Percentiles rank a stretch among this genome's conserved stretches.
These are phyloP conservation scores for Coemansia sp. DNA, from an alignment of 192 early-diverging fungal species.

Conservation along the genomic window DNA sequence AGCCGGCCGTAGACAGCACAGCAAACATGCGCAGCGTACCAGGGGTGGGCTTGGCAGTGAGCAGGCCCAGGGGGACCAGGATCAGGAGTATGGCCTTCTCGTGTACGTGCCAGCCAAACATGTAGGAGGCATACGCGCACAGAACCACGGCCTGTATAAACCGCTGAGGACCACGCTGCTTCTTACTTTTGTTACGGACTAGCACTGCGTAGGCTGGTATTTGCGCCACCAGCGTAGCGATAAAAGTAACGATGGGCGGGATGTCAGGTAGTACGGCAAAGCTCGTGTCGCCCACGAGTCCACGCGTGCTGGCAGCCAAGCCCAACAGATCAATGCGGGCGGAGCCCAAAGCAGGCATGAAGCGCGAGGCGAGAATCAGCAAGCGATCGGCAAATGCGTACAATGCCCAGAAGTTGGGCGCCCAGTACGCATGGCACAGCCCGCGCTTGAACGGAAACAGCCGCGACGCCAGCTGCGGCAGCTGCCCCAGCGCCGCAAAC, in stretches of 20 bases:
- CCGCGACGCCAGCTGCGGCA: conserved; percentile 74
- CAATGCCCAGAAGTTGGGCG: conserved; percentile 96
- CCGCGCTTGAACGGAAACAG: conserved; percentile 98
- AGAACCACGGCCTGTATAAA: conserved; percentile 74
- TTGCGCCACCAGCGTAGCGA: conserved; percentile 72
- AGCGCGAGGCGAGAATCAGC: conserved; percentile 30
- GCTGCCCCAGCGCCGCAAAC: conserved; percentile 67
- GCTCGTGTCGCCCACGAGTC: conserved; percentile 83
- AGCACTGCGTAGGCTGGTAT: conserved; percentile 42
- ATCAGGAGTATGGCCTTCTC: conserved; percentile 93
- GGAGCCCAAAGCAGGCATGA: neutral
- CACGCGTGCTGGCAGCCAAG: conserved; percentile 73
- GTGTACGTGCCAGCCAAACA: conserved; percentile 99
- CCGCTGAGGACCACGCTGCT: conserved; percentile 56
- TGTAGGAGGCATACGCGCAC: conserved; percentile 82
- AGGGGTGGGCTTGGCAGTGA: conserved; percentile 23
- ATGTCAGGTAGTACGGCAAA: conserved; percentile 82
- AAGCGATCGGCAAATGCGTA: conserved; percentile 81
- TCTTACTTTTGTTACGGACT: conserved; percentile 12
- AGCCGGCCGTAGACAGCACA: conserved; percentile 37
- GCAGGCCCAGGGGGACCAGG: conserved; percentile 46
- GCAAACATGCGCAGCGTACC: conserved; percentile 41
- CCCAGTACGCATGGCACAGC: conserved; percentile 95
- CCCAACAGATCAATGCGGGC: neutral
- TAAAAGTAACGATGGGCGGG: conserved; percentile 66